Evolutionary conservation across 2,329 filamentous ascomycete species (phyloP).

Genomic region (Xylariaceae sp.): DNA sequence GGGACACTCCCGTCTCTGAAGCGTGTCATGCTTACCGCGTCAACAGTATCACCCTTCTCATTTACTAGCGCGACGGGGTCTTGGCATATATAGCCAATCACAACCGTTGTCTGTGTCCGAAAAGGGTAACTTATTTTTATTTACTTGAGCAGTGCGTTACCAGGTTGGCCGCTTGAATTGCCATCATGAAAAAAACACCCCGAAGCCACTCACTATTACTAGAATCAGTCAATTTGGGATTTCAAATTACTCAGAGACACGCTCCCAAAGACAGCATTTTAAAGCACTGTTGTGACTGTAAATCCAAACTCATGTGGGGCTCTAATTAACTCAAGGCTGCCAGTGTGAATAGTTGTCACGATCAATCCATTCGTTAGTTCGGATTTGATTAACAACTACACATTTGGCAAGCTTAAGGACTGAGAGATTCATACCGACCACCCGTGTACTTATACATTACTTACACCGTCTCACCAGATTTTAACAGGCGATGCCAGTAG

Average conservation of each 20-base stretch:
- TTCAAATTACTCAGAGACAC: conserved; percentile 16
- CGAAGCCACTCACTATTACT: background rate
- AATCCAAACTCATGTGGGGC: background rate
- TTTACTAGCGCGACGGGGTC: conserved; percentile 20
- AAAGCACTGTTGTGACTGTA: too few relatives aligned
- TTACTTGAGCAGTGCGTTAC: conserved; percentile 32
- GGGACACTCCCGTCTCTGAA: conserved; percentile 18
- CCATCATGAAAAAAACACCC: conserved; percentile 28
- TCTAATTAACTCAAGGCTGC: too few relatives aligned
- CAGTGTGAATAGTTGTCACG: too few relatives aligned
- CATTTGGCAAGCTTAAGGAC: too few relatives aligned
- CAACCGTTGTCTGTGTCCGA: conserved; percentile 28
- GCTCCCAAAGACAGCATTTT: background rate
- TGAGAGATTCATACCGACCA: too few relatives aligned
- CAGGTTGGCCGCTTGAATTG: conserved; percentile 35
- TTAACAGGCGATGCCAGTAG: too few relatives aligned
- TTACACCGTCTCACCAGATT: too few relatives aligned
- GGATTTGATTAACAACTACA: too few relatives aligned
- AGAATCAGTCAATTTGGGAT: conserved; percentile 16
- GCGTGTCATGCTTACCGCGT: conserved; percentile 35
- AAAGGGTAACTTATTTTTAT: conserved; percentile 44
- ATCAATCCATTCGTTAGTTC: too few relatives aligned
- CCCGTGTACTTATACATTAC: too few relatives aligned
- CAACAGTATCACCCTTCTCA: conserved; percentile 7
- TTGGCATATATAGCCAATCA: conserved; percentile 39